Evolutionary conservation across 192 early-diverging fungal genomes (phyloP), one percentile per base, ranked within the genome.

Genomic region (Backusella liffmaniae): DNA sequence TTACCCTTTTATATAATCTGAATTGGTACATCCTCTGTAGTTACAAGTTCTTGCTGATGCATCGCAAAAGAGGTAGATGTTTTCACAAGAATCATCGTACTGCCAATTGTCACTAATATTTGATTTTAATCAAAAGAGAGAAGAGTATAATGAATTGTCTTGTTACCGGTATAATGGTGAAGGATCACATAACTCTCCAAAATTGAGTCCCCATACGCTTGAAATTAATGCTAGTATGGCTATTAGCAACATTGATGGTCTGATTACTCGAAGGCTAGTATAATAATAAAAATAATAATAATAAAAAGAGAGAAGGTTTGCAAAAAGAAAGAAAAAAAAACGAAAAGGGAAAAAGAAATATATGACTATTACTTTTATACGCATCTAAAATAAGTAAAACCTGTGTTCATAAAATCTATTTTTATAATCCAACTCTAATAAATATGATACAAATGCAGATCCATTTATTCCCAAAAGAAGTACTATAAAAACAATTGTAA

Each of bases 401-500:
- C 16, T n/a, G 35, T 32, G 18, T 67, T 34, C n/a, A 41, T 21
- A 68, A 53, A 73, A 16, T 21, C 34, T 73, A 56, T 73, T 73
- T 73, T 59, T 66, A 62, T 62, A 62, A 62, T 13, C 26, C 21
- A 62, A 56, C 21, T 21, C 53, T 23, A 10, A 23, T 21, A 29
- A 26, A 36, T 2, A 56, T 73, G 37, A 23, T 7, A 74, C 73
- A 74, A 76, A 80, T 5, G 66, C 82, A 36, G 87, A 85, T 51
- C 91, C 90, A 29, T 85, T 83, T 5, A 85, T 74, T 21, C 85
- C 84, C 12, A 92, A 79, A 59, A 92, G 89, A 76, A 92, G 81
- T 4, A 91, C 81, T 83, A 79, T 86, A 87, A 71, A 84, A 85
- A 49, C 82, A 84, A 37, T 87, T 80, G 29, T 8, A 3, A 7